Evolutionary conservation across 176 grass and related monocot species (phyloP), one percentile per base, ranked within the genome.

Genomic region (Aegilops bicornis): DNA sequence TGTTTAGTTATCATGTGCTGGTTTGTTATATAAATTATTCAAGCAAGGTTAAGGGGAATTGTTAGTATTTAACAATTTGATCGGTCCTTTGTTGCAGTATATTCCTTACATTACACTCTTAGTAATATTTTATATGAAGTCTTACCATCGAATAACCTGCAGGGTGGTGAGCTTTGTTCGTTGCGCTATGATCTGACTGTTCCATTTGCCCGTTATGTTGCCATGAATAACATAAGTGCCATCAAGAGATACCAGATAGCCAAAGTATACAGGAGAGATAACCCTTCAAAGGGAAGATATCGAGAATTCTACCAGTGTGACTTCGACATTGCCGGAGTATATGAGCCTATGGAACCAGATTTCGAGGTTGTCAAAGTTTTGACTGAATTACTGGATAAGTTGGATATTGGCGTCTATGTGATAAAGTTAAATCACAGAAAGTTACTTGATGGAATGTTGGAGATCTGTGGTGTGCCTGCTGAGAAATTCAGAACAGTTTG

Each of bases 401-500:
- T 99, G 50, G 87, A 99, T 84, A 97, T 99, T 73, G 97, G 97
- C 42, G 39, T 67, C 4, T 97, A 96, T 65, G 97, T 97, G 92
- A 91, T 99, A 89, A 99, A 97, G 73, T 70, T 99, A 63, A 99
- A 99, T 72, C 94, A 99, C 83, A 91, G 97, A 85, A 99, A 94
- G 73, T 87, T 94, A 66, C 82, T 99, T 27, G 97, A 99, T 83
- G 97, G 94, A 52, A 99, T 99, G 97, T 79, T 97, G 67, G 94
- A 99, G 73, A 99, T 94, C 64, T 97, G 97, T 64, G 97, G 97
- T 64, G 97, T 99, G 19, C 87, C 97, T 89, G 22, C 94, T 85
- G 90, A 99, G 74, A 99, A 99, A 54, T 96, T 99, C 48, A 94
- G 97, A 89, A 94, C 94, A n/a, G 97, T 99, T 91, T 99, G 97